phyloP scores from a whole-genome alignment of 1,139 yeast species.

The Geotrichum candidum region DNA sequence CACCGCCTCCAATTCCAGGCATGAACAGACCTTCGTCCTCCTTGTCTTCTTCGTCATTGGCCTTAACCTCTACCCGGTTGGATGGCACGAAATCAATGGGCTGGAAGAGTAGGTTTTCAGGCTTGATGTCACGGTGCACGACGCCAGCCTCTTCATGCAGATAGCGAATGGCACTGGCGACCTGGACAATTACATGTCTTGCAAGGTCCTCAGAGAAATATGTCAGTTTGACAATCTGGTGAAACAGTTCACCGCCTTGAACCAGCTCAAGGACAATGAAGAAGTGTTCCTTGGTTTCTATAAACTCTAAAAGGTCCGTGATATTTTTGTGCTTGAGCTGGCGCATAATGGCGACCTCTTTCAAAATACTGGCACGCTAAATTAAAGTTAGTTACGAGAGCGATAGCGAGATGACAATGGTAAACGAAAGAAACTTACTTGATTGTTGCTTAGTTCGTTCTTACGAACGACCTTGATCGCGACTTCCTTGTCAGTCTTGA shows the following conservation, averaged over 20 bases:
- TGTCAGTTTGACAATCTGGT: constrained; percentile 84
- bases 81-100: constrained; percentile 65
- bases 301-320: constrained; percentile 61
- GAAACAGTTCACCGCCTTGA: constrained; percentile 91
- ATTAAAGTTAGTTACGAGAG: constrained; percentile 11
- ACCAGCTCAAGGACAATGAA: constrained; percentile 80
- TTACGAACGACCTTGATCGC: constrained; percentile 86
- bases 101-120: constrained; percentile 80
- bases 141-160: constrained; percentile 77
- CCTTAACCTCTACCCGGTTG: constrained; percentile 46
- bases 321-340: constrained; percentile 65
- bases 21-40: constrained; percentile 79
- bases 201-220: constrained; percentile 83
- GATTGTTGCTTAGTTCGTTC: constrained; percentile 46
- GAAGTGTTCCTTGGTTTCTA: constrained; percentile 58
- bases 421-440: constrained; percentile 31
- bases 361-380: constrained; percentile 57
- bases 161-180: constrained; percentile 74
- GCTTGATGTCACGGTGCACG: constrained; percentile 92
- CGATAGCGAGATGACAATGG: constrained; percentile 1
- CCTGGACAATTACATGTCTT: constrained; percentile 77
- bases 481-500: constrained; percentile 45
- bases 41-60: constrained; percentile 64
- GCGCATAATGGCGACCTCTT: constrained; percentile 82
- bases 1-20: constrained; percentile 81